A percentile compares a stretch with the other conserved stretches of the same genome.
Conservation (phyloP, 306 rosid genomes). For the Leucaena leucocephala region DNA sequence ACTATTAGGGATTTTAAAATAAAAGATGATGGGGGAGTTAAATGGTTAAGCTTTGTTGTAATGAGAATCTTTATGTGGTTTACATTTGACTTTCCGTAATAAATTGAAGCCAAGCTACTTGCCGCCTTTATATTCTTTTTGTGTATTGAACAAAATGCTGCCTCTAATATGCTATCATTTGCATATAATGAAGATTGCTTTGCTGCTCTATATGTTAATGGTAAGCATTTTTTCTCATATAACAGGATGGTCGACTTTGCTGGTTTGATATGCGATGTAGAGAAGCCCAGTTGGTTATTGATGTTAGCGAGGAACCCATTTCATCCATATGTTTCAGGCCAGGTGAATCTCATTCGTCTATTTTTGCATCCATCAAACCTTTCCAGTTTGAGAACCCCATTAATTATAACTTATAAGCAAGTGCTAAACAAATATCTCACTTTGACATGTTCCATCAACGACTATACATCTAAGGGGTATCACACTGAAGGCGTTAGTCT, state of each 20-base stretch:
- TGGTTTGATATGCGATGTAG: conserved; percentile 92
- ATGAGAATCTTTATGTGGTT: background rate
- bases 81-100: background rate
- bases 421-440: background rate
- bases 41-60: background rate
- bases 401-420: background rate
- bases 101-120: background rate
- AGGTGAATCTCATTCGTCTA: conserved; percentile 41
- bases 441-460: background rate
- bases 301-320: conserved; percentile 68
- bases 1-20: background rate
- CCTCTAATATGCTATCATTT: background rate
- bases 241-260: conserved; percentile 82
- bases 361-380: background rate
- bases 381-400: conserved; percentile 5
- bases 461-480: background rate
- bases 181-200: background rate
- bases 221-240: background rate
- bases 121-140: background rate
- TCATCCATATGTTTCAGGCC: conserved; percentile 76
- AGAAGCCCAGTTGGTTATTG: conserved; percentile 60
- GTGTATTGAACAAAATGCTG: background rate
- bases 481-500: background rate
- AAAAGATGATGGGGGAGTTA: background rate
- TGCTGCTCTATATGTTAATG: background rate